These are phyloP conservation scores for Phytopythium aichiense DNA, from an alignment of 352 stramenopile species.

Conservation along the genomic window DNA sequence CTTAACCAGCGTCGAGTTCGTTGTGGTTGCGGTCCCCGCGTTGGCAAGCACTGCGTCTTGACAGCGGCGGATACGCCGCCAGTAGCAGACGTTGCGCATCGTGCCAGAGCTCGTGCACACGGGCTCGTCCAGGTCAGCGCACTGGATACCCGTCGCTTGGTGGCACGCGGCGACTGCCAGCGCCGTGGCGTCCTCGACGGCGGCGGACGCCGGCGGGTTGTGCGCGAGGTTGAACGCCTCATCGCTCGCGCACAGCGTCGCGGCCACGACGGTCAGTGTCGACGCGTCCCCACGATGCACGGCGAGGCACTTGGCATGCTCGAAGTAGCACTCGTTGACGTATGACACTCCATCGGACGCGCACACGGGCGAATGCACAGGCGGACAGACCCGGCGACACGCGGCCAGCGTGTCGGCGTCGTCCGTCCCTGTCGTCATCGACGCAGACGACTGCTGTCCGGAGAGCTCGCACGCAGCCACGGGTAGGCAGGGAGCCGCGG, in stretches of 20 bases:
- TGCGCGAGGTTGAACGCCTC: conserved; percentile 23
- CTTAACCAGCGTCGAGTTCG: conserved; percentile 6
- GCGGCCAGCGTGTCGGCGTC: no score
- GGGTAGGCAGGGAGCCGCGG: conserved; percentile 36
- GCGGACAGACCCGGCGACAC: conserved; percentile 32
- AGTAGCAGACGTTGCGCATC: conserved; percentile 43
- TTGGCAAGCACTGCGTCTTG: conserved; percentile 2
- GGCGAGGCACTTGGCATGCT: conserved; percentile 32
- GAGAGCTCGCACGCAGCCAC: conserved; percentile 33
- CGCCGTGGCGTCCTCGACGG: not conserved
- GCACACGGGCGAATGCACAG: conserved; percentile 37
- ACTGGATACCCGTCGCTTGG: conserved; percentile 21
- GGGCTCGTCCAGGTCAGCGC: conserved; percentile 32
- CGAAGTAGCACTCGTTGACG: conserved; percentile 47
- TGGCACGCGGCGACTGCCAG: not conserved
- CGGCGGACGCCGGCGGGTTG: conserved; percentile 12
- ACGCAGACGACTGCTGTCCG: not conserved
- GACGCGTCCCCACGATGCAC: conserved; percentile 5
- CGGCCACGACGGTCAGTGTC: conserved; percentile 14
- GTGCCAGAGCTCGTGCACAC: conserved; percentile 47
- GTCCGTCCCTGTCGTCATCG: no score
- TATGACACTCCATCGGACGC: conserved; percentile 43
- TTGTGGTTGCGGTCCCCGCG: not conserved
- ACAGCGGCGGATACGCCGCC: conserved; percentile 27
- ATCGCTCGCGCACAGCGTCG: conserved; percentile 26